Base-by-base conservation (phyloP, 2,329 filamentous ascomycete genomes). In the Diplocarpon mali region DNA sequence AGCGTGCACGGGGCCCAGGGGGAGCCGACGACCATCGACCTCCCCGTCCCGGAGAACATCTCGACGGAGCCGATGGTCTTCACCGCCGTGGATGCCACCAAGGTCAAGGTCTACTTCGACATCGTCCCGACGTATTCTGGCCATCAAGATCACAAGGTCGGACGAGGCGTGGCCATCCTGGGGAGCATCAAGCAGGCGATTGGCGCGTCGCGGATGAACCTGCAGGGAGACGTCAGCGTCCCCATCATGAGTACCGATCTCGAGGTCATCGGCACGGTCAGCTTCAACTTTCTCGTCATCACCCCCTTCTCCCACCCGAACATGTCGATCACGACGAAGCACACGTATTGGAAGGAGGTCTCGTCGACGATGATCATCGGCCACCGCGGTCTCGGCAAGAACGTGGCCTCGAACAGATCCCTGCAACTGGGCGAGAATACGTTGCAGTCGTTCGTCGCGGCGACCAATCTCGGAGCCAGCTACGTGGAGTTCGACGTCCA, bases 391-490 rank as follows among this genome's bases (percentile, higher is more conserved):
- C 69, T 96, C 24, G 92, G 92, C 54, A 96, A 96, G 69, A 98
- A 98, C 62, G 74, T 85, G 49, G 74, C 80, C 11, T 79, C 82
- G 27, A 85, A 87, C 60, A 85, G 81, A 49, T 95, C 89, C 2
- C 70, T 98, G 29, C 93, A 98, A 62, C 72, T 98, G 1, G 93
- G 92, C 48, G 92, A 98, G 65, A 98, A 98, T 63, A 98, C 92
- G 0, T 73, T 98, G 20, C 84, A 83, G 45, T 96, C 92, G 0
- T 98, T 98, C 65, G 95, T 96, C 59, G 87, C 90, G 2, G 92
- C 92, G 2, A 89, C 90, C 35, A 96, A 95, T 54, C 66, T 98
- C 41, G 92, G 92, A 8, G 92, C 78, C 2, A 75, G 81, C 45
- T 83, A 82, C 55, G 78, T 83, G 38, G 78, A 82, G 55, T 81